phyloP scores from a whole-genome alignment of 441 rosid species.

The Adansonia rubrostipa region DNA sequence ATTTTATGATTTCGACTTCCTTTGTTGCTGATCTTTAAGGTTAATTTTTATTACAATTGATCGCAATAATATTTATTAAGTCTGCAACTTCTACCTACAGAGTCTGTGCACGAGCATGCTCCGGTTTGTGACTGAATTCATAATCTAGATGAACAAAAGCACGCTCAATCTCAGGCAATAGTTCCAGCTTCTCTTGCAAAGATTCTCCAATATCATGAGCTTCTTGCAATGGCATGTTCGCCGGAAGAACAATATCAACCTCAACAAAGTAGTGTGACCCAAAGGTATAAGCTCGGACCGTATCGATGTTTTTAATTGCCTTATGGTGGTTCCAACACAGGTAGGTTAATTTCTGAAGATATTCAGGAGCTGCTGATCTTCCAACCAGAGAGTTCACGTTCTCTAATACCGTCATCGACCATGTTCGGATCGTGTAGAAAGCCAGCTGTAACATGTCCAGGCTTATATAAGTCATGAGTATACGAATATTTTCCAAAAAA shows the following conservation, averaged over 20 bases:
- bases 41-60: too few relatives aligned
- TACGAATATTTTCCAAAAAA: neutral
- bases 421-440: conserved; percentile 89
- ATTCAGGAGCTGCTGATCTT: conserved; percentile 83
- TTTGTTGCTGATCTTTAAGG: too few relatives aligned
- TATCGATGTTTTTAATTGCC: conserved; percentile 81
- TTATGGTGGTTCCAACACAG: conserved; percentile 95
- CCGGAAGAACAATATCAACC: conserved; percentile 90
- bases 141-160: conserved; percentile 97
- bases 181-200: conserved; percentile 87
- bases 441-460: conserved; percentile 62
- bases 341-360: conserved; percentile 83
- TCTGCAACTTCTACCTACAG: conserved; percentile 17
- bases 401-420: conserved; percentile 94
- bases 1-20: too few relatives aligned
- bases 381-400: conserved; percentile 90
- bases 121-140: conserved; percentile 89
- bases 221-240: conserved; percentile 79
- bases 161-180: conserved; percentile 78
- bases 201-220: conserved; percentile 93
- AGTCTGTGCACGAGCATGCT: conserved; percentile 68
- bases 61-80: too few relatives aligned
- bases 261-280: conserved; percentile 96
- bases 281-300: conserved; percentile 91
- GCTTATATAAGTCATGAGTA: neutral